Evolutionary conservation across 2,329 filamentous ascomycete species (phyloP), one percentile per base, ranked within the genome.

Genomic region (Cadophora sp.): DNA sequence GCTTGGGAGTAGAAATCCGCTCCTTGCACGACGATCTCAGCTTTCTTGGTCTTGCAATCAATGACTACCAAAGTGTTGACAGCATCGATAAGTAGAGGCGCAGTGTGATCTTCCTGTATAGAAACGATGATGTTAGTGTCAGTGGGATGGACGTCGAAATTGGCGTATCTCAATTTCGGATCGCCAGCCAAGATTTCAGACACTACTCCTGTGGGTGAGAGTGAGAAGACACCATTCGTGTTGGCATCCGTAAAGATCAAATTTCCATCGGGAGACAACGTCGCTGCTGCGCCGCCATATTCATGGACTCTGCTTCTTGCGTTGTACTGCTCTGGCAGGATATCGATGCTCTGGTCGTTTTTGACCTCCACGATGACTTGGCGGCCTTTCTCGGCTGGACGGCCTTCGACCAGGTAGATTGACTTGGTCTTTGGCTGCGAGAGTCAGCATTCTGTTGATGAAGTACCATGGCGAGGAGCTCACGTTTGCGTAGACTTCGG

Each of bases 1-100:
- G 85, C 84, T 26, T 81, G 79, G 26, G 80, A 82, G 73, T 86
- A 87, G 62, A 87, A 87, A 72, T 87, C 85, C 2, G 83, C 81
- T 0, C 81, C 83, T 5, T 78, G 68, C 0, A 80, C 79, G 3
- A 86, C 72, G 0, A 80, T 73, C 31, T 74, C 79, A 1, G 83
- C 79, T 9, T 80, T 74, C 1, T 73, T 74, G 12, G 70, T 69
- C 5, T 68, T 64, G 12, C 69, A 72, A 43, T 81, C 78, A 34
- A 76, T 71, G 2, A 66, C 53, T n/a, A 75, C 74, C 9, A 80
- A 72, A 22, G 72, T 72, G 67, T 77, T 68, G 46, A 76, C 56
- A 50, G 76, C 69, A 66, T 74, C 68, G 9, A 69, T 76, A 9
- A 59, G 56, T 2, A 59, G 12, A 26, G 56, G 56, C 2, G 79